phyloP scores from a whole-genome alignment of 441 rosid species.

The Theobroma grandiflorum region DNA sequence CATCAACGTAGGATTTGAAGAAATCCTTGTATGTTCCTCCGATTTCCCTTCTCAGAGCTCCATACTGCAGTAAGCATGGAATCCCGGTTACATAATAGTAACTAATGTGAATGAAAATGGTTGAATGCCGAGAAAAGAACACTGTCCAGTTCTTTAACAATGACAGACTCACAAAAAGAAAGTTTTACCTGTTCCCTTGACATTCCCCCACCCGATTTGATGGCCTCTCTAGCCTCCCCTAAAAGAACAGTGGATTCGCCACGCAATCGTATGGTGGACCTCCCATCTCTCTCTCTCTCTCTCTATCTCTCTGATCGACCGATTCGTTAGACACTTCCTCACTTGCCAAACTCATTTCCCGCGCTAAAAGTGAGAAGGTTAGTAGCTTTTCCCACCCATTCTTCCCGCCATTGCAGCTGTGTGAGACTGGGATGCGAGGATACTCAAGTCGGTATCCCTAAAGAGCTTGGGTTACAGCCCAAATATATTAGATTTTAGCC shows the following conservation, averaged over 20 bases:
- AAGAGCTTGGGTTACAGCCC: background rate
- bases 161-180: background rate
- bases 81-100: background rate
- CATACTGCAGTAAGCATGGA: constrained; percentile 61
- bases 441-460: background rate
- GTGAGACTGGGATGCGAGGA: background rate
- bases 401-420: constrained; percentile 49
- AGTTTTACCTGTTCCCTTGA: constrained; percentile 67
- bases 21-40: constrained; percentile 96
- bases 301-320: background rate
- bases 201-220: constrained; percentile 76
- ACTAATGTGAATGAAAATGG: background rate
- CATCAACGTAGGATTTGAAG: constrained; percentile 87
- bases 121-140: background rate
- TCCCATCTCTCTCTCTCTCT: constrained; percentile 82
- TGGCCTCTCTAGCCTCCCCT: constrained; percentile 73
- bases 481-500: background rate
- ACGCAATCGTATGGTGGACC: constrained; percentile 84
- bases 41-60: constrained; percentile 90
- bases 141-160: background rate
- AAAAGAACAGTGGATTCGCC: constrained; percentile 84
- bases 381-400: constrained; percentile 57
- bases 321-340: background rate
- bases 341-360: background rate
- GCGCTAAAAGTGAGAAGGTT: background rate